Percentiles rank a stretch among this genome's conserved stretches.
phyloP scores from a whole-genome alignment of 1,139 yeast genomes.

The Yamadazyma oceani region DNA sequence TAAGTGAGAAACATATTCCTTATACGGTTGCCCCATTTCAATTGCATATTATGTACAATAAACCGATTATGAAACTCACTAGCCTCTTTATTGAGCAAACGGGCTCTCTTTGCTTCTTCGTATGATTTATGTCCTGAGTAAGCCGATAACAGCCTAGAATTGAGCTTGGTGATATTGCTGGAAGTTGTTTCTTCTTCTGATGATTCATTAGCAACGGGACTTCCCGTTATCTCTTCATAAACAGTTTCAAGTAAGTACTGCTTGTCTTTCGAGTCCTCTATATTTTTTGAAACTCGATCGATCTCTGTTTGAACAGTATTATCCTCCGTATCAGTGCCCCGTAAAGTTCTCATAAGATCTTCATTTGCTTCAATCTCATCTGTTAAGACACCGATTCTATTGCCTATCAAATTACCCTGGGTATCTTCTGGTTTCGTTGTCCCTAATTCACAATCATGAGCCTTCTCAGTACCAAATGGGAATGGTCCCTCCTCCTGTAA shows the following conservation, averaged over 20 bases:
- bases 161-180: slow-evolving; percentile 7
- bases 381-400: slow-evolving; percentile 44
- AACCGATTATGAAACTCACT: slow-evolving; percentile 69
- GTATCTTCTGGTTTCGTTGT: slow-evolving; percentile 53
- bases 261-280: slow-evolving; percentile 12
- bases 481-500: slow-evolving; percentile 50
- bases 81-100: slow-evolving; percentile 27
- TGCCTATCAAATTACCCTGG: slow-evolving; percentile 42
- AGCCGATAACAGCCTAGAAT: slow-evolving; percentile 24
- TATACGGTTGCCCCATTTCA: slow-evolving; percentile 76
- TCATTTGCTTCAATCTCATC: slow-evolving; percentile 40
- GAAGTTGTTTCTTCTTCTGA: slow-evolving; percentile 12
- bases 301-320: slow-evolving; percentile 8
- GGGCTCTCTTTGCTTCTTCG: slow-evolving; percentile 31
- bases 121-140: slow-evolving; percentile 28
- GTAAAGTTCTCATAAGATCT: slow-evolving; percentile 30
- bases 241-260: slow-evolving; percentile 11
- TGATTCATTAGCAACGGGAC: slow-evolving; percentile 8
- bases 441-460: slow-evolving; percentile 71
- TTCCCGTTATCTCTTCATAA: slow-evolving; percentile 15
- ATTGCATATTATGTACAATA: slow-evolving; percentile 70
- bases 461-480: slow-evolving; percentile 68
- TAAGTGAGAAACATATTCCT: slow-evolving; percentile 65
- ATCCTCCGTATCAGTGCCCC: slow-evolving; percentile 10
- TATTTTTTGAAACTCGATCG: slow-evolving; percentile 6